phyloP scores from a whole-genome alignment of 2,329 filamentous ascomycete species.

The Fusarium brevicatenulatum region DNA sequence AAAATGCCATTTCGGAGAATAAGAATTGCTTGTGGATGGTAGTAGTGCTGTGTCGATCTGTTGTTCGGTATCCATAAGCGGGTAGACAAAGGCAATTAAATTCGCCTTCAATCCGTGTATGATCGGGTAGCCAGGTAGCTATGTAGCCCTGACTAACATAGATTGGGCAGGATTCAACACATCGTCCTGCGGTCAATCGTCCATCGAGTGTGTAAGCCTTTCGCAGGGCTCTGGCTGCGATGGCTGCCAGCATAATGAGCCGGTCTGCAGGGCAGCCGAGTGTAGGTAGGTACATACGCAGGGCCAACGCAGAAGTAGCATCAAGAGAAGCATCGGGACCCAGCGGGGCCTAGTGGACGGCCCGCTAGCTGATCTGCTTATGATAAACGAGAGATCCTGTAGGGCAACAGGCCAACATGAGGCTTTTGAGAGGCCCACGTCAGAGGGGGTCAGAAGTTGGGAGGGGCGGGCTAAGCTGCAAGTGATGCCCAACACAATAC shows the following conservation, averaged over 20 bases:
- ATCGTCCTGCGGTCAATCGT: not conserved
- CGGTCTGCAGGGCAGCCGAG: conserved; percentile 2
- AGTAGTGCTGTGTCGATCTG: conserved; percentile 38
- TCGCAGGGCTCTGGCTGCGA: conserved; percentile 14
- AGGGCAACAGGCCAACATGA: conserved; percentile 20
- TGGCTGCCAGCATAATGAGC: conserved; percentile 9
- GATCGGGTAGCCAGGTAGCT: conserved; percentile 6
- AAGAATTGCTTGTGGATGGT: conserved; percentile 23
- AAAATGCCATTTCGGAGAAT: conserved; percentile 32
- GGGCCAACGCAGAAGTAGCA: conserved; percentile 2
- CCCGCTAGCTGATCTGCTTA: conserved; percentile 29
- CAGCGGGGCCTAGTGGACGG: conserved; percentile 12
- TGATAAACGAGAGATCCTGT: conserved; percentile 21
- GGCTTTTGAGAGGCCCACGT: conserved; percentile 27
- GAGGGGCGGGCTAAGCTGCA: conserved; percentile 29
- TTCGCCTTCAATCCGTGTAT: conserved; percentile 5
- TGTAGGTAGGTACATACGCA: not conserved
- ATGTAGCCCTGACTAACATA: not conserved
- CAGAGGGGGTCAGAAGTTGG: conserved; percentile 7
- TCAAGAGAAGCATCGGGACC: conserved; percentile 5
- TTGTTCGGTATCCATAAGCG: conserved; percentile 37
- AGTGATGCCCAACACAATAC: conserved; percentile 33
- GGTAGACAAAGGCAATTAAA: conserved; percentile 38
- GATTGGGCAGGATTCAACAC: conserved; percentile 20
- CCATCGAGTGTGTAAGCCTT: conserved; percentile 12